A percentile compares a stretch with the other conserved stretches of the same genome.
These are phyloP conservation scores for Melastoma candidum DNA, from an alignment of 441 rosid species.

Conservation along the genomic window DNA sequence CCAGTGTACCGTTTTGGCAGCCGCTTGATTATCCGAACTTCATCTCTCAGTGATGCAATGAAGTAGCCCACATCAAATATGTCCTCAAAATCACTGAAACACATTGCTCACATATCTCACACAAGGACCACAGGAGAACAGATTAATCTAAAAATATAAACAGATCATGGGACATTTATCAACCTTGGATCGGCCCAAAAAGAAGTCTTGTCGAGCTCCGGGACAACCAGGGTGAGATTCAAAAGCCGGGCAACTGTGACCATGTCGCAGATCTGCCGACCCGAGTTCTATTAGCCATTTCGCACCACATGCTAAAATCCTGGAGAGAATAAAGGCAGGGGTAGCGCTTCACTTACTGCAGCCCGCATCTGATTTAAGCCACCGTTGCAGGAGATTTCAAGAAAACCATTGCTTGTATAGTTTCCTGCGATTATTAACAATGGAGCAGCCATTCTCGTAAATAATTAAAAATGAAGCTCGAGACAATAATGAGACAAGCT, in stretches of 20 bases:
- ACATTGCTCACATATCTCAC: constrained; percentile 18
- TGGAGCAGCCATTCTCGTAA: constrained; percentile 2
- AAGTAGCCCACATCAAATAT: constrained; percentile 85
- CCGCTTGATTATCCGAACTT: constrained; percentile 74
- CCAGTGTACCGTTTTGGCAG: constrained; percentile 62
- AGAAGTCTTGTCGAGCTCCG: constrained; percentile 91
- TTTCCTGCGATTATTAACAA: constrained; percentile 49
- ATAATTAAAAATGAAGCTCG: background rate
- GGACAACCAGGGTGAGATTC: constrained; percentile 91
- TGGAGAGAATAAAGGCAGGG: constrained; percentile 9
- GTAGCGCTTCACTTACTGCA: constrained; percentile 47
- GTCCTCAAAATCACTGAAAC: constrained; percentile 90
- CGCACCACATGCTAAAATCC: constrained; percentile 2
- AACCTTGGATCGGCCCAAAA: constrained; percentile 99
- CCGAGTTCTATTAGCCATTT: constrained; percentile 12
- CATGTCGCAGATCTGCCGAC: constrained; percentile 89
- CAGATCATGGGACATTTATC: constrained; percentile 1
- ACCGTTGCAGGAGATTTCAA: constrained; percentile 88
- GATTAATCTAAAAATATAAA: background rate
- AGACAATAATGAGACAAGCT: constrained; percentile 6
- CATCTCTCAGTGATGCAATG: constrained; percentile 88
- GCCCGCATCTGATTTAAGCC: constrained; percentile 99
- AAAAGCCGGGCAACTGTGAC: constrained; percentile 81
- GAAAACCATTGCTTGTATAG: constrained; percentile 76
- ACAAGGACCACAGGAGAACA: constrained; percentile 5